Conservation (phyloP, 805 yeast genomes). For the Yamadazyma philogaea region DNA sequence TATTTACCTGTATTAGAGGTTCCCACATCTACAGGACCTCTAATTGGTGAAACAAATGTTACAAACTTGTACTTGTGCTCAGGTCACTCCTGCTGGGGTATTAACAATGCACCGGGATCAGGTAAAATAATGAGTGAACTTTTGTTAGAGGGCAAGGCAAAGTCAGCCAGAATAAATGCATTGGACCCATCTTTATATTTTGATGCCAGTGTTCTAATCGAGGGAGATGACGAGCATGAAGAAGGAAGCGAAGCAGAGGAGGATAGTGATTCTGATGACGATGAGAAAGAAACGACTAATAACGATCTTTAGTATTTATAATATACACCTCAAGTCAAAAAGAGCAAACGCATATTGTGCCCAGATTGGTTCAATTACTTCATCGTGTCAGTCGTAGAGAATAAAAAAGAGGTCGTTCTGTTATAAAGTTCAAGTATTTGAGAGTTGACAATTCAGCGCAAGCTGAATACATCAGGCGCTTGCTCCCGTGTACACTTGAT, state of each 20-base stretch:
- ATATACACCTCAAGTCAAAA: not conserved
- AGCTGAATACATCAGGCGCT: too few relatives aligned
- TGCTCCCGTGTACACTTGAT: too few relatives aligned
- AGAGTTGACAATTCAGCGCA: too few relatives aligned
- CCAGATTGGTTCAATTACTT: too few relatives aligned
- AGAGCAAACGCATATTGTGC: too few relatives aligned
- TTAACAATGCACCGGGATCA: conserved; percentile 94
- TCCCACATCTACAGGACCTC: conserved; percentile 88
- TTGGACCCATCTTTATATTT: conserved; percentile 85
- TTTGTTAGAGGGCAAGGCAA: conserved; percentile 76
- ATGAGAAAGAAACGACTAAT: conserved; percentile 1
- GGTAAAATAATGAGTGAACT: conserved; percentile 92
- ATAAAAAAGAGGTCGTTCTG: too few relatives aligned
- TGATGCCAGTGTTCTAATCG: conserved; percentile 57
- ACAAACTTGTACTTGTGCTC: conserved; percentile 74
- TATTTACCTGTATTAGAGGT: conserved; percentile 92
- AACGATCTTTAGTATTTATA: not conserved
- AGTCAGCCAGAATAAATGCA: conserved; percentile 73
- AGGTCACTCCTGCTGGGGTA: conserved; percentile 99
- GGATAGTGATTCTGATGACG: conserved; percentile 4
- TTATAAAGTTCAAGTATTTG: too few relatives aligned
- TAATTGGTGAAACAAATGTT: conserved; percentile 91
- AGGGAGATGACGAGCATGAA: conserved; percentile 10
- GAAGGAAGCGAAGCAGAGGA: conserved; percentile 4
- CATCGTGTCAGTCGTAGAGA: too few relatives aligned